Conservation (phyloP, 148 eudicot species). For the Polygonum maritimum region DNA sequence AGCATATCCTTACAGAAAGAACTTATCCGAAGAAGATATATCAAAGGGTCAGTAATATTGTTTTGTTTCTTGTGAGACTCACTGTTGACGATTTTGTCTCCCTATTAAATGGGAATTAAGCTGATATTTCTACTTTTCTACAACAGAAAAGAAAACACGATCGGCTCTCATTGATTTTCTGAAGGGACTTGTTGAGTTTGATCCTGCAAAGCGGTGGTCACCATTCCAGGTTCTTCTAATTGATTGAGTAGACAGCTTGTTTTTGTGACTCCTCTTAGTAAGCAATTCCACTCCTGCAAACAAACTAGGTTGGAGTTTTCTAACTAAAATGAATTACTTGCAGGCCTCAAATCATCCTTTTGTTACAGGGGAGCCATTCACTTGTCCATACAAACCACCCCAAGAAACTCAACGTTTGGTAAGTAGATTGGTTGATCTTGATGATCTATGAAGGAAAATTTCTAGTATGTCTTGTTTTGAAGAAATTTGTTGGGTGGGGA, state of each 20-base stretch:
- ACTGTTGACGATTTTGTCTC: background rate
- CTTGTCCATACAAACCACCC: constrained; percentile 69
- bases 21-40: constrained; percentile 63
- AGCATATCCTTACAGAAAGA: constrained; percentile 76
- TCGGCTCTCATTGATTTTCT: constrained; percentile 81
- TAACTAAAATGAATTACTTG: constrained; percentile 16
- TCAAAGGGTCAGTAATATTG: constrained; percentile 43
- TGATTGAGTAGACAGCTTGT: background rate
- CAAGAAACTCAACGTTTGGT: constrained; percentile 86
- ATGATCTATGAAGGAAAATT: background rate
- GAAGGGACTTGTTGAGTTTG: constrained; percentile 95
- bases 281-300: background rate
- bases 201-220: constrained; percentile 96
- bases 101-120: background rate
- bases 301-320: background rate
- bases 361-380: constrained; percentile 94
- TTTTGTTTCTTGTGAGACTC: background rate
- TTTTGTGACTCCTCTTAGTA: background rate
- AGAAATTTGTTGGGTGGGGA: background rate
- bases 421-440: constrained; percentile 22
- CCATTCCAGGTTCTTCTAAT: constrained; percentile 69
- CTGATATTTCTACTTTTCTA: constrained; percentile 7
- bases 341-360: constrained; percentile 98
- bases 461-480: background rate
- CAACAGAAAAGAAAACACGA: constrained; percentile 73